Evolutionary conservation across 257 asterid genomes (phyloP).

Genomic region (Solanum etuberosum): DNA sequence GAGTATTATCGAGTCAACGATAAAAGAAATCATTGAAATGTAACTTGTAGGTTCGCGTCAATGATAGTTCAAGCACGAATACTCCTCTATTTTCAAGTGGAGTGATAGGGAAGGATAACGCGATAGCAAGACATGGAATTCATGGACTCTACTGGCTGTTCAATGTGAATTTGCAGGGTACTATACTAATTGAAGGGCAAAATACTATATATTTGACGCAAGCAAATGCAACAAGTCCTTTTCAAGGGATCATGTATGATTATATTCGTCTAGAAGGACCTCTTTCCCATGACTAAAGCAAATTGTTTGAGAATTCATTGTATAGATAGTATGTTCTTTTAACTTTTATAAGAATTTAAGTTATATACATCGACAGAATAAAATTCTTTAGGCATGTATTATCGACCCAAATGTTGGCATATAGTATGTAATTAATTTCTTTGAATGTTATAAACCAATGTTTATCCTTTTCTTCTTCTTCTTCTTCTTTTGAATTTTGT

Average conservation of each 20-base stretch:
- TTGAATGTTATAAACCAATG: not conserved
- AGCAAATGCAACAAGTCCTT: not conserved
- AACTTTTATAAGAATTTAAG: not conserved
- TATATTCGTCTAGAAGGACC: slow-evolving; percentile 21
- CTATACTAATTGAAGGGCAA: slow-evolving; percentile 14
- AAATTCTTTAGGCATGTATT: not conserved
- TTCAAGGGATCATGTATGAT: slow-evolving; percentile 14
- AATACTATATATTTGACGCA: slow-evolving; percentile 8
- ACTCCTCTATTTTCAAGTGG: slow-evolving; percentile 54
- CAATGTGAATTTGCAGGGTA: slow-evolving; percentile 27
- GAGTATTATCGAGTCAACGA: not conserved
- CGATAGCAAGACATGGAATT: slow-evolving; percentile 75
- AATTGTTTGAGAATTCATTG: not conserved
- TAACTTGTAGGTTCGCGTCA: slow-evolving; percentile 39
- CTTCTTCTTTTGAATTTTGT: not conserved
- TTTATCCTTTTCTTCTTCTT: not conserved
- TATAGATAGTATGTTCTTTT: not conserved
- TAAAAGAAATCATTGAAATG: not conserved
- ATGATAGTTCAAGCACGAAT: slow-evolving; percentile 20
- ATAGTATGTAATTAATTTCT: not conserved
- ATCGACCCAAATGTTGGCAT: not conserved
- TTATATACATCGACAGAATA: not conserved
- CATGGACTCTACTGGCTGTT: slow-evolving; percentile 63
- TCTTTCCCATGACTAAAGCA: not conserved
- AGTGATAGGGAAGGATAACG: slow-evolving; percentile 46